phyloP scores from a whole-genome alignment of 2,329 filamentous ascomycete genomes.

The Calonectria leucothoes region DNA sequence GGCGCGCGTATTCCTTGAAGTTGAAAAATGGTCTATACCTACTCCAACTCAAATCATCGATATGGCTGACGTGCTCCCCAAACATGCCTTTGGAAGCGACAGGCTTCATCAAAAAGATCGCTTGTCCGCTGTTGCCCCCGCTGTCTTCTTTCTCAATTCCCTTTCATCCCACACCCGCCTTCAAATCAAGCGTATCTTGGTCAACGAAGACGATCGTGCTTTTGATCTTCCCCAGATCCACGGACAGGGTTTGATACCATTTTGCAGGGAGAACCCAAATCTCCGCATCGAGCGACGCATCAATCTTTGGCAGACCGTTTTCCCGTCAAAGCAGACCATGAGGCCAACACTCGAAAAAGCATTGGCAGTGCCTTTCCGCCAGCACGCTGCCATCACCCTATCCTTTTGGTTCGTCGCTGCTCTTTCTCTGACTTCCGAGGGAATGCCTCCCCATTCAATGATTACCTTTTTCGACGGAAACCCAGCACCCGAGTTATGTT shows the following conservation, averaged over 20 bases:
- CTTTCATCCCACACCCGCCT: background rate
- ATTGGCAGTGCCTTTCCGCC: background rate
- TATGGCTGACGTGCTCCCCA: too few species aligned
- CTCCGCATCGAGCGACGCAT: conserved; percentile 22
- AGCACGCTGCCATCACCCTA: background rate
- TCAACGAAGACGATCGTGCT: conserved; percentile 17
- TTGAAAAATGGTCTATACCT: too few species aligned
- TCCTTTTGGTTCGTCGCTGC: background rate
- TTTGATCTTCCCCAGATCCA: background rate
- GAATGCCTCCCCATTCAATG: background rate
- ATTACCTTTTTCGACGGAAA: background rate
- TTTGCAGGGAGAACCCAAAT: conserved; percentile 8
- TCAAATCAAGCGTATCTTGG: background rate
- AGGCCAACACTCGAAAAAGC: too few species aligned
- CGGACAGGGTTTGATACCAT: conserved; percentile 7
- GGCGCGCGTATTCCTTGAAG: too few species aligned
- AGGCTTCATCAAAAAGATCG: background rate
- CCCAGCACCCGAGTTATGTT: background rate
- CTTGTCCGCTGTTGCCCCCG: conserved; percentile 24
- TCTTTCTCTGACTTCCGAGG: background rate
- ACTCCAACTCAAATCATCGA: too few species aligned
- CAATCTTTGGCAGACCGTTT: background rate
- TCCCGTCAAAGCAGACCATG: too few species aligned
- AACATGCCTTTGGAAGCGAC: too few species aligned
- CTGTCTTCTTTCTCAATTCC: conserved; percentile 13